Base-by-base conservation (phyloP, 805 yeast genomes). In the Zygoascus bituminiphila region DNA sequence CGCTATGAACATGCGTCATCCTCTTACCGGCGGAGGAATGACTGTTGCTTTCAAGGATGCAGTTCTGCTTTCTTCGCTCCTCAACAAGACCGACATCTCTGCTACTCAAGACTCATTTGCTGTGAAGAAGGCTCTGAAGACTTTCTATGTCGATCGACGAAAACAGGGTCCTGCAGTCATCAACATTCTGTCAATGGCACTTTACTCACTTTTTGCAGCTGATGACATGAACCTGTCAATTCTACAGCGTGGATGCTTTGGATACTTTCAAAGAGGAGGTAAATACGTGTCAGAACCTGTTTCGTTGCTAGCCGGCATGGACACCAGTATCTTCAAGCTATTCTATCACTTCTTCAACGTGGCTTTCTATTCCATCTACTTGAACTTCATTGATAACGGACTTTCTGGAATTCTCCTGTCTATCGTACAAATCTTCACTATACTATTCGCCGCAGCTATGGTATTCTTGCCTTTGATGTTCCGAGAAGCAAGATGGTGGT, bases 21-120 rank as follows among this genome's bases (percentile, higher is more conserved):
- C 98, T 23, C 76, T 93, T 52, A 93, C 98, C 1, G 98, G 98
- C 46, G 98, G 98, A 54, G 98, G 98, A 52, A 93, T 93, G 98
- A 88, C 98, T 22, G 98, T 93, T 39, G 97, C 96, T 1, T 71
- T 93, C 51, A 85, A 81, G 62, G 98, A 93, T 65, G 85, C 87
- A 3, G 83, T 76, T 0, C 62, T 84, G 29, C 72, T 88, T 42
- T 79, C 85, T 17, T 74, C 76, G 56, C 66, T 85, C 36, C 71
- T 93, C 46, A 71, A 78, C 7, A 77, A 83, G 47, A 59, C 74
- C 46, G 21, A 69, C 1, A 76, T 79, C 10, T 74, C 73, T 5
- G 39, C 76, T 46, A 15, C 12, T 14, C 2, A 5, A 20, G 83
- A 88, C 61, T 74, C 81, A 56, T 76, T 67, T 14, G 58, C 68